A percentile compares a stretch with the other conserved stretches of the same genome.
phyloP scores from a whole-genome alignment of 2,329 filamentous ascomycete genomes.

The Neopestalotiopsis sp. region DNA sequence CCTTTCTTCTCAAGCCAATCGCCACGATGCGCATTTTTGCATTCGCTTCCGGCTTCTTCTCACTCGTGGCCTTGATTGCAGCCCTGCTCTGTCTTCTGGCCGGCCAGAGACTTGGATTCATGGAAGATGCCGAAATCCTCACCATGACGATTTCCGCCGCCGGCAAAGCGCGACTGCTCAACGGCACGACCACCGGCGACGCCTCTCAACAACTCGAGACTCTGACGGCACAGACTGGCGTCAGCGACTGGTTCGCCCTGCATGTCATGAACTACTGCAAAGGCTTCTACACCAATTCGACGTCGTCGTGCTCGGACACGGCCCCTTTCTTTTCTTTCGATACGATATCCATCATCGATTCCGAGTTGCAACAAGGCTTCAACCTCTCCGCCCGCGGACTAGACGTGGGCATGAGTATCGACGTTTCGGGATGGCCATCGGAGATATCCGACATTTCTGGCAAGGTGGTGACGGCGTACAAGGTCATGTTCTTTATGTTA shows the following conservation, averaged over 20 bases:
- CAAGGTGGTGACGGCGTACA: not conserved
- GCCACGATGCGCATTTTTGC: not conserved
- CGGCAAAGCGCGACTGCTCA: not conserved
- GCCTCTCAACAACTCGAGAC: not conserved
- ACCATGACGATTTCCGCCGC: not conserved
- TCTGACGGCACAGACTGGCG: not conserved
- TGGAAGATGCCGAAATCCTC: not conserved
- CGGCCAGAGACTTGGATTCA: not conserved
- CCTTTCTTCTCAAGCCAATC: not conserved
- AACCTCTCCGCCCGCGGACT: not conserved
- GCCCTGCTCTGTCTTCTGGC: not conserved
- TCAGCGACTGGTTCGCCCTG: not conserved
- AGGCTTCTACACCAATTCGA: not conserved
- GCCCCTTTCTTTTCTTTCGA: not conserved
- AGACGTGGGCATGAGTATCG: not conserved
- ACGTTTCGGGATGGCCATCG: not conserved
- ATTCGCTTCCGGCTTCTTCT: not conserved
- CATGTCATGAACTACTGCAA: not conserved
- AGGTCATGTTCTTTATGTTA: slow-evolving; percentile 3
- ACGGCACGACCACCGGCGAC: not conserved
- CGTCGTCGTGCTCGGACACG: not conserved
- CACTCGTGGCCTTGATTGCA: not conserved
- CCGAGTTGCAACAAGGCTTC: not conserved
- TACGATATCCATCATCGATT: not conserved
- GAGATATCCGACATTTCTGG: not conserved